These are phyloP conservation scores for Colletotrichum salicis DNA, from an alignment of 2,329 filamentous ascomycete genomes.

Conservation along the genomic window DNA sequence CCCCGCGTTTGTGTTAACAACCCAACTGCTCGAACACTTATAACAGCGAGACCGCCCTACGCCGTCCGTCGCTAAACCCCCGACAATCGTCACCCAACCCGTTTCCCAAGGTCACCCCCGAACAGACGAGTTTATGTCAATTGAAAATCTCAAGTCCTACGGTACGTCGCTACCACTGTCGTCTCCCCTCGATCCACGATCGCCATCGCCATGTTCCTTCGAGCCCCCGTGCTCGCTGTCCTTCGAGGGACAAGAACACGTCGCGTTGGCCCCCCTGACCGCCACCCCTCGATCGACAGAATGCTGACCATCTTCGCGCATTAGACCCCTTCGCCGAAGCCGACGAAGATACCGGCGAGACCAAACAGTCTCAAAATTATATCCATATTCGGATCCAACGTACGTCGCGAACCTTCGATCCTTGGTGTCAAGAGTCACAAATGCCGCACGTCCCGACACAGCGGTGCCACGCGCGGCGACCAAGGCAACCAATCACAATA, in stretches of 20 bases:
- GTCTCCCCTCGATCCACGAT: background rate
- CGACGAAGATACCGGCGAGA: constrained; percentile 98
- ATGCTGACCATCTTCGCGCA: constrained; percentile 40
- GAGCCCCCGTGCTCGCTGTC: background rate
- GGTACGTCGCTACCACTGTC: constrained; percentile 65
- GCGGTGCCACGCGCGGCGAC: constrained; percentile 1
- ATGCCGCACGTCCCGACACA: constrained; percentile 29
- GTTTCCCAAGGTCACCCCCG: constrained; percentile 66
- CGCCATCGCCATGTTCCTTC: too few relatives aligned
- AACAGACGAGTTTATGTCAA: constrained; percentile 95
- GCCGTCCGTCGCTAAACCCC: constrained; percentile 63
- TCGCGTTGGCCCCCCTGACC: constrained; percentile 19
- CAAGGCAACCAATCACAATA: background rate
- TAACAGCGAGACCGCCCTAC: constrained; percentile 57
- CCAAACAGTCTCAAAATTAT: constrained; percentile 95
- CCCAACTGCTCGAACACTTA: background rate
- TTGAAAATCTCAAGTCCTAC: constrained; percentile 98
- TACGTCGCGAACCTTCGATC: constrained; percentile 61
- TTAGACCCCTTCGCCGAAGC: constrained; percentile 99
- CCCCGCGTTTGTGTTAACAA: background rate
- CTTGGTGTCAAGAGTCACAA: background rate
- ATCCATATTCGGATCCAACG: constrained; percentile 99
- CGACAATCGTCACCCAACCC: constrained; percentile 55
- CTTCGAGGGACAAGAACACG: background rate
- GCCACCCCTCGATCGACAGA: background rate